A percentile compares a stretch with the other conserved stretches of the same genome.
These are phyloP conservation scores for Colletotrichum gloeosporioides DNA, from an alignment of 2,329 filamentous ascomycete species.

Conservation along the genomic window DNA sequence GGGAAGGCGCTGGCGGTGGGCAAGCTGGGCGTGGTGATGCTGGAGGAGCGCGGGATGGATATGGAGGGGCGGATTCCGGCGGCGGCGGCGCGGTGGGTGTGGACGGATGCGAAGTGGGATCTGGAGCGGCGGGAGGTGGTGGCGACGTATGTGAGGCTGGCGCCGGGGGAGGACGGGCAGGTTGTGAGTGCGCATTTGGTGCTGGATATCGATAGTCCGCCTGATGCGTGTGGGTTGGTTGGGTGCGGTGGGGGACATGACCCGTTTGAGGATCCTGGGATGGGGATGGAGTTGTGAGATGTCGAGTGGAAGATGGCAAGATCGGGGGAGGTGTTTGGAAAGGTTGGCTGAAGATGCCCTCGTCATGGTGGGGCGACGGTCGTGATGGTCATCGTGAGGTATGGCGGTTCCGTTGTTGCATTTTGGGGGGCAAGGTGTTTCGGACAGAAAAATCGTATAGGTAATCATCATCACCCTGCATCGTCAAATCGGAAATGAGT, in stretches of 20 bases:
- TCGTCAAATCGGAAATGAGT: background rate
- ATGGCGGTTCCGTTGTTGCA: background rate
- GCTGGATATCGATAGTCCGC: constrained; percentile 6
- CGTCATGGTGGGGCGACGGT: rapidly evolving
- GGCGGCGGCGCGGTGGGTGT: constrained; percentile 19
- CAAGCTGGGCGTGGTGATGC: constrained; percentile 20
- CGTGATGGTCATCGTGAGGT: background rate
- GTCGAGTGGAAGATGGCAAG: too few relatives aligned
- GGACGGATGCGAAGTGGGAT: constrained; percentile 18
- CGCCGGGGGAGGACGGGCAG: background rate
- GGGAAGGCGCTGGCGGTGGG: constrained; percentile 14
- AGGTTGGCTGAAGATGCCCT: background rate
- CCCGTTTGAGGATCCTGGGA: background rate
- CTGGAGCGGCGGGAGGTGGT: constrained; percentile 7
- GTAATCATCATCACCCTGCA: background rate
- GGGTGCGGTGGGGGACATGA: background rate
- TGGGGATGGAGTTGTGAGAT: background rate
- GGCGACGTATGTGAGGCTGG: constrained; percentile 10
- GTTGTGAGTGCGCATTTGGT: background rate
- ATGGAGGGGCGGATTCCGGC: constrained; percentile 15
- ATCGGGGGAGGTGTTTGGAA: background rate
- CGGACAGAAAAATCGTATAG: background rate
- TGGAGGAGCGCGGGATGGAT: constrained; percentile 23
- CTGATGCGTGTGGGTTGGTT: background rate
- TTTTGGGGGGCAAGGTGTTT: background rate